A percentile compares a stretch with the other conserved stretches of the same genome.
These are phyloP conservation scores for Chimonanthus salicifolius DNA, from an alignment of 164 flowering plant species.

Conservation along the genomic window DNA sequence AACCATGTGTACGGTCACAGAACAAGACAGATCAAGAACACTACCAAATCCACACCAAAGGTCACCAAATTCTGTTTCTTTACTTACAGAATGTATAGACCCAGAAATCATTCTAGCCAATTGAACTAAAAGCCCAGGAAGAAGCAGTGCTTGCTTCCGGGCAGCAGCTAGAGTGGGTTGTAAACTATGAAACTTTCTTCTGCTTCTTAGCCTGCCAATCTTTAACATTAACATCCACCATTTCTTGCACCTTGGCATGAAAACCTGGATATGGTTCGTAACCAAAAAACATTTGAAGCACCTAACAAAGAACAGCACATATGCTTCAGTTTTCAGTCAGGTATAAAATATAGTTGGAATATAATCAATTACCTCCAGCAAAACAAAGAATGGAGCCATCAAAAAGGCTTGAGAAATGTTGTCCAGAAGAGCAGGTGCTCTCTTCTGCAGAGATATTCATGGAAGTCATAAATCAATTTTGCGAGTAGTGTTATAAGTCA, in stretches of 20 bases:
- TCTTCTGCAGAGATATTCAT: conserved; percentile 31
- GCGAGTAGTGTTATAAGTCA: no score
- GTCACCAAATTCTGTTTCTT: no score
- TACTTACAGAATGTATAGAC: no score
- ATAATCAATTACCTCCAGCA: conserved; percentile 45
- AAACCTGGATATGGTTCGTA: conserved; percentile 94
- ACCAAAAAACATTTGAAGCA: conserved; percentile 47
- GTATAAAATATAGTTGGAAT: background rate
- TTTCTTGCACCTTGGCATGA: conserved; percentile 41
- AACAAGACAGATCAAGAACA: no score
- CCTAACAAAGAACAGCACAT: conserved; percentile 27
- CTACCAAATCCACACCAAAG: no score
- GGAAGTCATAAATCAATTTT: background rate
- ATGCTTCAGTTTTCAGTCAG: background rate
- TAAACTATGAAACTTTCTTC: conserved; percentile 31
- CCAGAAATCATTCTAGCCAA: no score
- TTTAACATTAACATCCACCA: conserved; percentile 45
- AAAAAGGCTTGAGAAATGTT: conserved; percentile 57
- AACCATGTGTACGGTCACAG: no score
- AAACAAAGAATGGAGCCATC: conserved; percentile 67
- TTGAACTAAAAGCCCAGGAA: no score
- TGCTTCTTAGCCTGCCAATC: conserved; percentile 61
- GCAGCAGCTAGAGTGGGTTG: background rate
- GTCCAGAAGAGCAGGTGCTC: conserved; percentile 64
- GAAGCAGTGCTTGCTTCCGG: no score